Evolutionary conservation across 2,329 filamentous ascomycete species (phyloP), one percentile per base, ranked within the genome.

Genomic region (Cladophialophora psammophila): DNA sequence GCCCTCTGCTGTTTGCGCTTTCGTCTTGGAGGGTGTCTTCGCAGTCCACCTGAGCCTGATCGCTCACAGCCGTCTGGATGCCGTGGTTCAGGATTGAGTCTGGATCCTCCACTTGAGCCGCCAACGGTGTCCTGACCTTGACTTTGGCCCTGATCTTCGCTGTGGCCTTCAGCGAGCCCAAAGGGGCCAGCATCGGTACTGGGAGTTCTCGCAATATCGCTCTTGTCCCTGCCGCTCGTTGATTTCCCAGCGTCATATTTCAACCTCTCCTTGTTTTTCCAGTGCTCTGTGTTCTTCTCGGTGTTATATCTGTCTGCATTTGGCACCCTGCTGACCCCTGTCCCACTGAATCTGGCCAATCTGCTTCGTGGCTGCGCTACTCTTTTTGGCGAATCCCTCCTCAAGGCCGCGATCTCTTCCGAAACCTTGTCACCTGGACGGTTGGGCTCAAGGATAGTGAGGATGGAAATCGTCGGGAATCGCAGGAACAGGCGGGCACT

Each of bases 241-340:
- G 60, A n/a, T 35, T 58, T 10, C 64, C 67, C 42, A 66, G 64
- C 53, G 67, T 69, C 67, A 69, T 69, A 31, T 40, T 60, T 61
- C 34, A 53, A 31, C 59, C 40, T 32, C 15, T 34, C 59, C 40
- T 53, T 52, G 48, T 54, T 42, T 26, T 55, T 12, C 26, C 31
- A 34, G 9, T 55, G 6, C 26, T 26, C n/a, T 55, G 52, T 15
- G 5, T 12, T 55, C 31, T 38, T 57, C 55, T 35, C 35, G 10
- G 48, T 61, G n/a, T 53, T 61, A 10, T 53, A 18, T 20, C 26
- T 18, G 58, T 36, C 45, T 38, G 58, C 58, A 60, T 60, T 38
- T 45, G 35, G 31, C 10, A 18, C 40, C 45, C 26, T 15, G 15
- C 9, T 38, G 32, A 42, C 31, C 42, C 6, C 42, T 42, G 26